Conservation (phyloP, 1,139 yeast genomes). For the Waltiozyma sp. region DNA sequence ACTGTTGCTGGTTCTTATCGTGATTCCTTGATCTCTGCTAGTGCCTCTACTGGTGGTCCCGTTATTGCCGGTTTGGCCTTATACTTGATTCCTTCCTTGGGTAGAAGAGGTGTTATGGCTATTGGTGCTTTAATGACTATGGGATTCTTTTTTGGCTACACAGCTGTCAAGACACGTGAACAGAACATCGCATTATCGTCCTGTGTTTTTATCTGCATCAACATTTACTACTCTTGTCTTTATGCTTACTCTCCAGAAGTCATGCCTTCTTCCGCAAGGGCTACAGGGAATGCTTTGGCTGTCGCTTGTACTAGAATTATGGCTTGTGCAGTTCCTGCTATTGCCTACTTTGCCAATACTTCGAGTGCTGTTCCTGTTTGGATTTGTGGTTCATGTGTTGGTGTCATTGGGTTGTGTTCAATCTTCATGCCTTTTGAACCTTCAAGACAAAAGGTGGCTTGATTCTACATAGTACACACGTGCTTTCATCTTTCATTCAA, state of each 20-base stretch:
- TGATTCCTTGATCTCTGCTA: conserved; percentile 38
- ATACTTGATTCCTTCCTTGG: conserved; percentile 33
- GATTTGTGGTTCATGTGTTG: conserved; percentile 45
- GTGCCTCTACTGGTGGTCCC: conserved; percentile 47
- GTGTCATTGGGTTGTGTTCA: conserved; percentile 32
- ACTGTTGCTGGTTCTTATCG: conserved; percentile 41
- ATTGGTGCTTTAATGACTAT: conserved; percentile 38
- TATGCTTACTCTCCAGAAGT: conserved; percentile 54
- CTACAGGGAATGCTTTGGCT: conserved; percentile 46
- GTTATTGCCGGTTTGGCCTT: conserved; percentile 35
- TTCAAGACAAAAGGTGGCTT: conserved; percentile 7
- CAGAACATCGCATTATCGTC: conserved; percentile 41
- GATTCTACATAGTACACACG: too few species aligned
- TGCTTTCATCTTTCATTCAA: too few species aligned
- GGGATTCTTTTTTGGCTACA: conserved; percentile 45
- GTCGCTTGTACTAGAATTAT: conserved; percentile 35
- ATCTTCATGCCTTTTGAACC: conserved; percentile 40
- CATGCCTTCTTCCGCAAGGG: conserved; percentile 43
- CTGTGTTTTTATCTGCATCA: conserved; percentile 35
- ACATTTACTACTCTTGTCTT: conserved; percentile 43
- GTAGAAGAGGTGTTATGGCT: conserved; percentile 45
- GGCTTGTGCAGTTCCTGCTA: conserved; percentile 40
- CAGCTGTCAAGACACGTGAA: conserved; percentile 35
- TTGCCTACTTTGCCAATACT: conserved; percentile 34
- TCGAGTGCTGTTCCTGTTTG: conserved; percentile 39